phyloP scores from a whole-genome alignment of 345 rosid species.

The Hibiscus trionum region DNA sequence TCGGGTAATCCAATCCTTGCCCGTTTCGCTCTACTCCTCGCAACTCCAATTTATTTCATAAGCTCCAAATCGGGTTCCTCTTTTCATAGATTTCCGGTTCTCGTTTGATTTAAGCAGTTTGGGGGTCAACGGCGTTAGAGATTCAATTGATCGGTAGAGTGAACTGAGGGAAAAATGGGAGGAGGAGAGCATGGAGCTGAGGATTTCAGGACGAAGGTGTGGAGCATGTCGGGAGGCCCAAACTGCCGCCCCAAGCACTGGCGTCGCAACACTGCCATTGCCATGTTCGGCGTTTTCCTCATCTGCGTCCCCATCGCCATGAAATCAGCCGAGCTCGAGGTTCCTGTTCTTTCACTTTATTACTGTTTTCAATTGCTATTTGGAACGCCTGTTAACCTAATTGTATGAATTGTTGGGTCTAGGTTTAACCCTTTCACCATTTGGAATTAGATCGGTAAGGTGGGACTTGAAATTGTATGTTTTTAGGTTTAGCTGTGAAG shows the following conservation, averaged over 20 bases:
- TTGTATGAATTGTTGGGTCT: background rate
- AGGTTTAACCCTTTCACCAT: background rate
- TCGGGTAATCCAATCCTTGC: background rate
- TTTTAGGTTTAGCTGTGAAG: too few relatives aligned
- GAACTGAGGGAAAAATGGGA: constrained; percentile 24
- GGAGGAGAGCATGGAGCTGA: constrained; percentile 79
- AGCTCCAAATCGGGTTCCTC: background rate
- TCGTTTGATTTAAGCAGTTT: background rate
- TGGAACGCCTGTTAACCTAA: background rate
- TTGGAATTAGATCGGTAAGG: too few relatives aligned
- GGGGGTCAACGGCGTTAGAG: background rate
- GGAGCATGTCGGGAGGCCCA: constrained; percentile 95
- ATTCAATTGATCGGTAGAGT: background rate
- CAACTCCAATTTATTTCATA: background rate
- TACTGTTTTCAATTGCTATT: background rate
- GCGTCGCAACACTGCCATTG: constrained; percentile 94
- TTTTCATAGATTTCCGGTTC: background rate
- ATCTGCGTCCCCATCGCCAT: constrained; percentile 88
- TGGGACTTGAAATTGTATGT: too few relatives aligned
- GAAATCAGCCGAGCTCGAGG: constrained; percentile 94
- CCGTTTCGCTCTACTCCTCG: background rate
- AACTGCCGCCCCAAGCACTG: constrained; percentile 95
- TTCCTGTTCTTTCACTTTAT: constrained; percentile 12
- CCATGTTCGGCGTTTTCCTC: constrained; percentile 78
- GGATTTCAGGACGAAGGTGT: constrained; percentile 85